Conservation (phyloP, 1,284 basidiomycete species). For the Agaricales sp. region DNA sequence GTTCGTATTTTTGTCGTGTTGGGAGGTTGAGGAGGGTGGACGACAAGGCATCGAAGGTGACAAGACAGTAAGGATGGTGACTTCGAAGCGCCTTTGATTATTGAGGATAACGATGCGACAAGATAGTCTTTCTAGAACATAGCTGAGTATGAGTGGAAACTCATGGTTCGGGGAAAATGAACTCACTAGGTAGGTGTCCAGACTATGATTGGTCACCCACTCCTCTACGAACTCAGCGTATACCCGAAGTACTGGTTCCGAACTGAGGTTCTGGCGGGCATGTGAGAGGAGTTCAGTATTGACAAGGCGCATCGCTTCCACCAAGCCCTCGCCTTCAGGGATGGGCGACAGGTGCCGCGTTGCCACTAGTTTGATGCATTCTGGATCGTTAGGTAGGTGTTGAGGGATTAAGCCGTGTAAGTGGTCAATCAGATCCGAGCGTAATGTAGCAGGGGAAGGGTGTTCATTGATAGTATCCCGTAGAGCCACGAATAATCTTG, state of each 20-base stretch:
- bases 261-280: slow-evolving; percentile 10
- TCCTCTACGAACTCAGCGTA: slow-evolving; percentile 50
- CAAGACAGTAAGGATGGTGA: background rate
- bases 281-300: slow-evolving; percentile 43
- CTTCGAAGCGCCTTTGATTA: background rate
- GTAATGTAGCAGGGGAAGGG: slow-evolving; percentile 39
- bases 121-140: background rate
- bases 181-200: background rate
- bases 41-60: background rate
- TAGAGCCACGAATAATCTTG: slow-evolving; percentile 48
- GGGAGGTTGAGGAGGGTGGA: background rate
- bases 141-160: no score
- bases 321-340: slow-evolving; percentile 33
- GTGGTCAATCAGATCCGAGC: slow-evolving; percentile 39
- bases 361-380: slow-evolving; percentile 43
- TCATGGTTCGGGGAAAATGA: no score
- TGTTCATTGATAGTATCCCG: slow-evolving; percentile 42
- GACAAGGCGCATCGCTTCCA: slow-evolving; percentile 45
- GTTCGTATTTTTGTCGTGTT: background rate
- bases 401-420: slow-evolving; percentile 38
- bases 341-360: slow-evolving; percentile 30
- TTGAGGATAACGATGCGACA: background rate
- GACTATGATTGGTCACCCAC: slow-evolving; percentile 21
- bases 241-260: slow-evolving; percentile 28
- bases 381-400: slow-evolving; percentile 35